phyloP scores from a whole-genome alignment of 371 early-diverging fungal genomes.

The Mucor plumbeus region DNA sequence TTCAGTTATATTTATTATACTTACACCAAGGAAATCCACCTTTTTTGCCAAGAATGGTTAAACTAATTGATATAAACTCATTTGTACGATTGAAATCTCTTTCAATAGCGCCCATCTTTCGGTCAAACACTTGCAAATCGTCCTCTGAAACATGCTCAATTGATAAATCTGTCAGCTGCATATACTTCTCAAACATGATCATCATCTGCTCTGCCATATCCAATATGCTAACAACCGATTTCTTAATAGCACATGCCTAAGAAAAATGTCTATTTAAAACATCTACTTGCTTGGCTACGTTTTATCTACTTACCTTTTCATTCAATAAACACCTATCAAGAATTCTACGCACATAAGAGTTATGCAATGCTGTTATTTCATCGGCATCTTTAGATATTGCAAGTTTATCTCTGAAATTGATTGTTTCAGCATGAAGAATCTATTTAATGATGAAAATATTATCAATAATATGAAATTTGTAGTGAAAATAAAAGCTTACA shows the following conservation, averaged over 20 bases:
- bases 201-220: conserved; percentile 40
- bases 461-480: no score
- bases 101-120: conserved; percentile 31
- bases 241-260: conserved; percentile 38
- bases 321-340: conserved; percentile 52
- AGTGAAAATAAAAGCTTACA: conserved; percentile 29
- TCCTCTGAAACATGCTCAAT: neutral
- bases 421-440: conserved; percentile 49
- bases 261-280: neutral
- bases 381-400: conserved; percentile 37
- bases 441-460: conserved; percentile 1
- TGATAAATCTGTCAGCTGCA: neutral
- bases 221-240: conserved; percentile 41
- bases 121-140: conserved; percentile 14
- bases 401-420: conserved; percentile 29
- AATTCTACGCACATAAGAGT: conserved; percentile 39
- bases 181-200: conserved; percentile 13
- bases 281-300: no score
- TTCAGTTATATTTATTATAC: conserved; percentile 11
- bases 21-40: conserved; percentile 55
- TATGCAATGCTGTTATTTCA: conserved; percentile 45
- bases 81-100: conserved; percentile 41
- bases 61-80: conserved; percentile 44
- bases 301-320: conserved; percentile 35
- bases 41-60: conserved; percentile 44